phyloP scores from a whole-genome alignment of 176 grass and related monocot genomes.

The Avena atlantica region DNA sequence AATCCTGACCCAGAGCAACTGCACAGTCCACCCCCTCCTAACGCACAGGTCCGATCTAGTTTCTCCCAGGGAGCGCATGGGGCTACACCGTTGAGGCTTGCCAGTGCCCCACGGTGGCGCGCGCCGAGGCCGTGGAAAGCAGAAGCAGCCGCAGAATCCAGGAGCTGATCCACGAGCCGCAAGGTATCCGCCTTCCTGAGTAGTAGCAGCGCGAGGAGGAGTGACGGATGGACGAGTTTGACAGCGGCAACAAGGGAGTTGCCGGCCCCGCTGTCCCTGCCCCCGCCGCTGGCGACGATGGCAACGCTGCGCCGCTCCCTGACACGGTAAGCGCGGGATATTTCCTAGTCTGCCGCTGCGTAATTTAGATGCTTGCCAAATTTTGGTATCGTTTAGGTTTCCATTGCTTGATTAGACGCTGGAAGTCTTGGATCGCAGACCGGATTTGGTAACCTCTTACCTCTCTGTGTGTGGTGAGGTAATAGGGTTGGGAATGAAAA shows the following conservation, averaged over 20 bases:
- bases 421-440: not conserved
- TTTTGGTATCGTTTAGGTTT: not conserved
- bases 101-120: conserved; percentile 30
- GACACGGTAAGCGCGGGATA: conserved; percentile 55
- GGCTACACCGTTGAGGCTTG: conserved; percentile 38
- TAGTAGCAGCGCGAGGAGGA: conserved; percentile 5
- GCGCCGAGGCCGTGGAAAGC: conserved; percentile 48
- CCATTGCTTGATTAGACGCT: conserved; percentile 27
- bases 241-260: conserved; percentile 59
- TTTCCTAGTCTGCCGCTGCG: not conserved
- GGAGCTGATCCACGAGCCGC: not conserved
- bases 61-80: conserved; percentile 8
- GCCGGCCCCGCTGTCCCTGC: conserved; percentile 38
- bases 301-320: conserved; percentile 65
- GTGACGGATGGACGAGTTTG: conserved; percentile 66
- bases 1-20: not conserved
- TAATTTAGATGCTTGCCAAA: conserved; percentile 29
- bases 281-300: conserved; percentile 63
- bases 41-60: conserved; percentile 25
- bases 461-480: not conserved
- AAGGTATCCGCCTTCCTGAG: not conserved
- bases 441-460: conserved; percentile 10
- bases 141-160: conserved; percentile 14
- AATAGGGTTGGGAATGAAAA: not conserved
- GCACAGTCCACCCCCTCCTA: not conserved